These are phyloP conservation scores for Sphagnurus paluster DNA, from an alignment of 1,284 basidiomycete species.

Conservation along the genomic window DNA sequence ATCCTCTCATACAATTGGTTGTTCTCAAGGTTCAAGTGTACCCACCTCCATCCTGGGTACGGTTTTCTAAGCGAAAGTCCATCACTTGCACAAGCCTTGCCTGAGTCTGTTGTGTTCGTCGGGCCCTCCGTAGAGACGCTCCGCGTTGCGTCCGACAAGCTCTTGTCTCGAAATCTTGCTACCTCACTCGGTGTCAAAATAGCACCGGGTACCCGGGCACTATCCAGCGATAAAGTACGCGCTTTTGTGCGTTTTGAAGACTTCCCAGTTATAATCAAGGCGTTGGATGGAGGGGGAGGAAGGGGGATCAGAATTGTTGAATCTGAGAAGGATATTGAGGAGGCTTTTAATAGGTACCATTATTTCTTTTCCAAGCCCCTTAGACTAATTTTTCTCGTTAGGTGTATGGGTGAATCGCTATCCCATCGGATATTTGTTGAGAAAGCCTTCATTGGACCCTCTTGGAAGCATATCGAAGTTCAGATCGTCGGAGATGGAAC, in stretches of 20 bases:
- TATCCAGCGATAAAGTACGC: conserved; percentile 32
- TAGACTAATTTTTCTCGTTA: conserved; percentile 12
- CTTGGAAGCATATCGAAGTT: conserved; percentile 40
- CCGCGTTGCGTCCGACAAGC: conserved; percentile 50
- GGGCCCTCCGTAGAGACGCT: conserved; percentile 49
- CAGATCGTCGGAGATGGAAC: conserved; percentile 37
- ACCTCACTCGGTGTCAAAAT: conserved; percentile 41
- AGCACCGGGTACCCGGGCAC: conserved; percentile 41
- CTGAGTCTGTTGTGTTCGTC: conserved; percentile 40
- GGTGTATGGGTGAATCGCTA: conserved; percentile 41
- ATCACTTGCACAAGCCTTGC: conserved; percentile 40
- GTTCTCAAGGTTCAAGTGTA: conserved; percentile 27
- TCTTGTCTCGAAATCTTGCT: conserved; percentile 50
- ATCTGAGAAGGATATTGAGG: conserved; percentile 28
- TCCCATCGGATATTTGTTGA: conserved; percentile 40
- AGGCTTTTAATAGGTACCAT: conserved; percentile 41
- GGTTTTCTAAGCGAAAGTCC: conserved; percentile 53
- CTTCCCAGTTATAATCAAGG: conserved; percentile 56
- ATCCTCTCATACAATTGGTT: background rate
- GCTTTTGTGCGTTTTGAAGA: conserved; percentile 36
- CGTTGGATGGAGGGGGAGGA: conserved; percentile 56
- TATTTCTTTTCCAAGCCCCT: background rate
- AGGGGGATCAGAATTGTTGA: conserved; percentile 48
- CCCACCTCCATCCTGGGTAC: conserved; percentile 45
- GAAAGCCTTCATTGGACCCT: conserved; percentile 34